Evolutionary conservation across 331 rosid species (phyloP), one percentile per base, ranked within the genome.

Genomic region (Quercus lobata): DNA sequence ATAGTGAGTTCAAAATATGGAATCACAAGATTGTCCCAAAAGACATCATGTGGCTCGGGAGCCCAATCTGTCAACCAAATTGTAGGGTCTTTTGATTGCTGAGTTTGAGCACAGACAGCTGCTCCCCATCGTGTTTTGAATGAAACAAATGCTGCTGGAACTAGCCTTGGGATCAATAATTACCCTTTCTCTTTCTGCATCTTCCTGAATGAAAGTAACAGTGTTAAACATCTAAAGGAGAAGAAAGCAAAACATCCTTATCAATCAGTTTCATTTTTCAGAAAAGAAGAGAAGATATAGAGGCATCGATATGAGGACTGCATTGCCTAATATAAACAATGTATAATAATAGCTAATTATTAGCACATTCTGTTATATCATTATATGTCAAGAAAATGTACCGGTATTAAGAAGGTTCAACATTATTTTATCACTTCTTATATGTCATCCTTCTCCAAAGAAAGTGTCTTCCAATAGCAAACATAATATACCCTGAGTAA

Each of bases 1-100:
- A 95, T 25, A 18, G 83, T 79, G 70, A 95, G 96, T 54, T 90
- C 89, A 63, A 95, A 90, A 57, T 87, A 92, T 73, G 98, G 98
- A 86, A 95, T 89, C 9, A 97, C 84, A 73, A 95, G 97, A 83
- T 95, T 95, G 60, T 89, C 85, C 99, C 99, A 95, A 61, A 62
- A 89, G 63, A 95, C 83, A 49, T 95, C 99, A 9, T 96, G 78
- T 69, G 99, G 99, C 78, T 92, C 96, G 30, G 97, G 96, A 78
- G 97, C 97, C 98, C 98, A 95, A 32, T 95, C 98, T 34, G 97
- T 95, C 78, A 95, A 87, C 97, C 98, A 92, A 79, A 92, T 53
- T 29, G 92, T 92, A n/a, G 97, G 92, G 83, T 95, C 83, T 69
- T 93, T 86, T 53, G 93, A 80, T 62, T 92, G 98, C 81, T 91